Percentiles rank a stretch among this genome's conserved stretches.
phyloP scores from a whole-genome alignment of 225 moss, liverwort and hornwort species.

The Polytrichum commune region DNA sequence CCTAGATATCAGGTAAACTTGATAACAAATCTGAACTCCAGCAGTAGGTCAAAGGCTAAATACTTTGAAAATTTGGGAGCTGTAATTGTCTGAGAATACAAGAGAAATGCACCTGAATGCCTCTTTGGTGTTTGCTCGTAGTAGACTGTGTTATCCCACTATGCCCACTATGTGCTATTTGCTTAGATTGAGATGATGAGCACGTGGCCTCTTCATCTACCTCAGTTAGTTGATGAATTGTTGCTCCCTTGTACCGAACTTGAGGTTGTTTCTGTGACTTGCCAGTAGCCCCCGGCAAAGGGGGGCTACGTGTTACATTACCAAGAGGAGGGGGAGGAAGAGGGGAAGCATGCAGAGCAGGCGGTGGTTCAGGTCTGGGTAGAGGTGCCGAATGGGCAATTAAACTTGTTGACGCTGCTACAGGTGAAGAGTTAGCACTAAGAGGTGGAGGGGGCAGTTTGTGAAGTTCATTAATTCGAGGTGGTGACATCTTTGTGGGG shows the following conservation, averaged over 20 bases:
- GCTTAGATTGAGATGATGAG: conserved; percentile 16
- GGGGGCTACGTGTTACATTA: conserved; percentile 44
- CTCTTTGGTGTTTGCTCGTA: conserved; percentile 10
- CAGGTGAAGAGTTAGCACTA: conserved; percentile 47
- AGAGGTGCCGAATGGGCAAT: conserved; percentile 63
- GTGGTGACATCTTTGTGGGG: conserved; percentile 58
- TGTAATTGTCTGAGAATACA: not conserved
- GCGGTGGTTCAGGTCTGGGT: conserved; percentile 30
- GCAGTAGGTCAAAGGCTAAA: too few species aligned
- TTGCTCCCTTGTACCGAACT: conserved; percentile 32
- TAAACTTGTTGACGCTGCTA: conserved; percentile 26
- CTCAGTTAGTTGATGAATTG: conserved; percentile 42
- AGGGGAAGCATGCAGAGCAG: conserved; percentile 41
- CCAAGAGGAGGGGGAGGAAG: conserved; percentile 63
- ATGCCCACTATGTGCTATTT: conserved; percentile 4
- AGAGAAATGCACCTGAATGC: conserved; percentile 8
- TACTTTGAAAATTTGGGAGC: not conserved
- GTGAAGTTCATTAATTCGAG: conserved; percentile 62
- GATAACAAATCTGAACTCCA: too few species aligned
- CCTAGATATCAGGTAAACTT: too few species aligned
- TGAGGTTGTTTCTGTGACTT: conserved; percentile 33
- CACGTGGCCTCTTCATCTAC: conserved; percentile 44
- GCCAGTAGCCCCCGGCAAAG: conserved; percentile 28
- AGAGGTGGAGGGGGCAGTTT: conserved; percentile 79
- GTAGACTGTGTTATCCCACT: not conserved